Conservation (phyloP, 2,329 filamentous ascomycete genomes). For the Aspergillus fructus region DNA sequence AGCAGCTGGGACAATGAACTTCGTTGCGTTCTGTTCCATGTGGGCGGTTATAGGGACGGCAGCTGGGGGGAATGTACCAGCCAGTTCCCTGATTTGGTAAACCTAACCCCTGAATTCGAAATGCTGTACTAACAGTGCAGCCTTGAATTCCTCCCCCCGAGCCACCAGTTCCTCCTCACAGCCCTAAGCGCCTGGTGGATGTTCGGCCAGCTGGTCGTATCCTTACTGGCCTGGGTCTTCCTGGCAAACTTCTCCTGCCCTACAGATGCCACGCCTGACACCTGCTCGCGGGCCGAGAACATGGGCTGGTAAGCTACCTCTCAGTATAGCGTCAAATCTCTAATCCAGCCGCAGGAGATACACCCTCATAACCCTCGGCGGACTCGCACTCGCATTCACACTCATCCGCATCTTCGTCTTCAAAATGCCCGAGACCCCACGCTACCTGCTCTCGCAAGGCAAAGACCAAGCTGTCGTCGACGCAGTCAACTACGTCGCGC, state of each 20-base stretch:
- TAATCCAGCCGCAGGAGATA: slow-evolving; percentile 20
- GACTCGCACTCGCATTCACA: slow-evolving; percentile 24
- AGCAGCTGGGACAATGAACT: slow-evolving; percentile 25
- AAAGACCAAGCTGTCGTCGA: slow-evolving; percentile 49
- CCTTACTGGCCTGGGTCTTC: slow-evolving; percentile 30
- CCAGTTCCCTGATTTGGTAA: slow-evolving; percentile 29
- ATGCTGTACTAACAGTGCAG: background rate
- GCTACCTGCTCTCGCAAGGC: slow-evolving; percentile 30
- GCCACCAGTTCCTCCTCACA: slow-evolving; percentile 29
- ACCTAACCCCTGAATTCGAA: background rate
- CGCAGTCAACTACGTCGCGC: slow-evolving; percentile 44
- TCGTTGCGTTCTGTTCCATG: slow-evolving; percentile 27
- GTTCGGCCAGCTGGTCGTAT: slow-evolving; percentile 43
- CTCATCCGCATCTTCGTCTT: slow-evolving; percentile 29
- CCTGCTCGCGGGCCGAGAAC: slow-evolving; percentile 22
- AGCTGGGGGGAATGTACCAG: slow-evolving; percentile 28
- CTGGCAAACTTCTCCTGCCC: slow-evolving; percentile 30
- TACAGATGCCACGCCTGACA: slow-evolving; percentile 23
- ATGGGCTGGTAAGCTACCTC: slow-evolving; percentile 29
- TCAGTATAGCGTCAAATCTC: background rate
- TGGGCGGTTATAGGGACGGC: slow-evolving; percentile 31
- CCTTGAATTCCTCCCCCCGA: slow-evolving; percentile 29
- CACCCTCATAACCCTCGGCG: slow-evolving; percentile 27
- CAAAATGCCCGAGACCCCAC: slow-evolving; percentile 30
- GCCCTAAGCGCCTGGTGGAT: slow-evolving; percentile 52